These are phyloP conservation scores for Funneliformis caledonium DNA, from an alignment of 371 early-diverging fungal genomes.

Conservation along the genomic window DNA sequence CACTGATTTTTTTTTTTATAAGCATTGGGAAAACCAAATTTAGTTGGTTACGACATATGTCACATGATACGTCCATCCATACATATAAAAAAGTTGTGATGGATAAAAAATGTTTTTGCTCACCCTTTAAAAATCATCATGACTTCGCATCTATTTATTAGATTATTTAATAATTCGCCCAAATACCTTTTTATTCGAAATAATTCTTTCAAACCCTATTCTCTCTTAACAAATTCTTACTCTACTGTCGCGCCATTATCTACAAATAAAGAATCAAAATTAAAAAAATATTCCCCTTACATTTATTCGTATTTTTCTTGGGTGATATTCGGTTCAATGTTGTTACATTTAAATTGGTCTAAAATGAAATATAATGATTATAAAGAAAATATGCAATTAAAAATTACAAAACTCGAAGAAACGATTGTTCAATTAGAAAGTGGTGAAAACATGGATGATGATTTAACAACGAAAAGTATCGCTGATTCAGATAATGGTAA, in stretches of 20 bases:
- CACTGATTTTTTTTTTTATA: too few relatives aligned
- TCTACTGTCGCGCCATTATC: neutral
- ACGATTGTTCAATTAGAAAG: constrained; percentile 49
- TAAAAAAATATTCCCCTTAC: constrained; percentile 42
- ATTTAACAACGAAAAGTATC: neutral
- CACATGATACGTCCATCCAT: neutral
- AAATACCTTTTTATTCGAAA: neutral
- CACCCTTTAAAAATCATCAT: neutral
- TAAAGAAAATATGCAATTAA: constrained; percentile 51
- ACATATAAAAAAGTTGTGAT: neutral
- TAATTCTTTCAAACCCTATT: neutral
- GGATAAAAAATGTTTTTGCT: neutral
- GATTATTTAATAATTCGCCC: neutral
- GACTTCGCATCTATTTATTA: neutral
- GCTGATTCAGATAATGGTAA: neutral
- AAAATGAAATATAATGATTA: constrained; percentile 57
- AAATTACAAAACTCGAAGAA: constrained; percentile 52
- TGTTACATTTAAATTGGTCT: constrained; percentile 57
- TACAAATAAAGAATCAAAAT: neutral
- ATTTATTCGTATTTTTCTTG: constrained; percentile 58
- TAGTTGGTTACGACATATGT: neutral
- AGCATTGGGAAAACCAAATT: too few relatives aligned
- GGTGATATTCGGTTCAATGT: constrained; percentile 57
- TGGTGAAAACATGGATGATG: constrained; percentile 47
- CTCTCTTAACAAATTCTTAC: neutral